Conservation (phyloP, 169 alveolate species). For the Plasmodium gonderi region DNA sequence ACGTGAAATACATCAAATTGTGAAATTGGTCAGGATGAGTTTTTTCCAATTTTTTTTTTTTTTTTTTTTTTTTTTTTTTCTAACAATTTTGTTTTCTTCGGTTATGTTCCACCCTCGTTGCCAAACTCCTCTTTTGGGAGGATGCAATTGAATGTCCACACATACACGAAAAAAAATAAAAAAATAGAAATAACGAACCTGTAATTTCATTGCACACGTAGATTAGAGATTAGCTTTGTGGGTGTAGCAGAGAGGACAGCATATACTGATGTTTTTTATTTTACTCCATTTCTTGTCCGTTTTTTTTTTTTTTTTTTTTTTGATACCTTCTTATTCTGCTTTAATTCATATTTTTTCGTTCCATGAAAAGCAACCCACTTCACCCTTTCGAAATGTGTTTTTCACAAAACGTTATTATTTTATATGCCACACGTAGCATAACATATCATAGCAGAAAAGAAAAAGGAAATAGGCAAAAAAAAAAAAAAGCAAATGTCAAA, state of each 20-base stretch:
- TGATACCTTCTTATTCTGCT: background rate
- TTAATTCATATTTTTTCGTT: background rate
- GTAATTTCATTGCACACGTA: too few relatives aligned
- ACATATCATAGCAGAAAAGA: background rate
- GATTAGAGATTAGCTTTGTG: too few relatives aligned
- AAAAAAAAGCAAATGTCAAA: background rate
- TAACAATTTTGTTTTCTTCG: background rate
- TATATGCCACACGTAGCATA: background rate
- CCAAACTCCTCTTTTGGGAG: too few relatives aligned
- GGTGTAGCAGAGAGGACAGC: too few relatives aligned
- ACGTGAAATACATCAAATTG: slow-evolving; percentile 58
- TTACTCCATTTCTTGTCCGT: background rate
- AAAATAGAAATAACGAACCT: background rate
- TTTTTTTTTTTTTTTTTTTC: background rate
- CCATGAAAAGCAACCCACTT: background rate
- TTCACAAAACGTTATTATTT: background rate
- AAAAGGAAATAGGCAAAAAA: background rate
- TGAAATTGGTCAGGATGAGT: background rate
- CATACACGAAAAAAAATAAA: background rate
- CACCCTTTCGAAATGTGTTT: background rate
- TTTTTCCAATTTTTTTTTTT: background rate
- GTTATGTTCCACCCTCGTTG: too few relatives aligned
- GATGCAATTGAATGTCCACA: too few relatives aligned
- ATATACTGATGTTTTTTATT: too few relatives aligned
- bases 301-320: background rate